Evolutionary conservation across 2,329 filamentous ascomycete genomes (phyloP).

Genomic region (Claviceps africana): DNA sequence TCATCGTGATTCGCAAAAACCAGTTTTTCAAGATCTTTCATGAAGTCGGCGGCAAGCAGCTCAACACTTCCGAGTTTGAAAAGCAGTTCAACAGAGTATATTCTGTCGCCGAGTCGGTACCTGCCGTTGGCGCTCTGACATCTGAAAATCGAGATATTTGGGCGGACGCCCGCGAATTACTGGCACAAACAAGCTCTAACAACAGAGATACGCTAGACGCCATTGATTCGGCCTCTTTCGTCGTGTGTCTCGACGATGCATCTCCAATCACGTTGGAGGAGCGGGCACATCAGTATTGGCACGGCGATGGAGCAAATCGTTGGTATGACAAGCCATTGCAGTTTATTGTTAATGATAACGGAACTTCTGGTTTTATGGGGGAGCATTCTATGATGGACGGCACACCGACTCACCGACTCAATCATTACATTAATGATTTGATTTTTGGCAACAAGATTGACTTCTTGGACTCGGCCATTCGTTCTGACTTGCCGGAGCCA

Average conservation of each 20-base stretch:
- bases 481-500: constrained; percentile 75
- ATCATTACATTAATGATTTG: constrained; percentile 82
- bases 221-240: constrained; percentile 79
- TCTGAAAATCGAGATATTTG: constrained; percentile 88
- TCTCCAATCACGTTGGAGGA: constrained; percentile 87
- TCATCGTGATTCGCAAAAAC: constrained; percentile 86
- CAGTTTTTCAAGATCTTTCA: constrained; percentile 89
- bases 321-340: constrained; percentile 98
- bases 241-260: constrained; percentile 87
- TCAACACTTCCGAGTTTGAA: constrained; percentile 83
- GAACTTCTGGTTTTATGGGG: constrained; percentile 91
- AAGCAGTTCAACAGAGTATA: constrained; percentile 79
- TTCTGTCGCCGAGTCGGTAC: constrained; percentile 53
- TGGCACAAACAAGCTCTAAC: constrained; percentile 61
- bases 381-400: constrained; percentile 99
- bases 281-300: constrained; percentile 93
- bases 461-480: constrained; percentile 62
- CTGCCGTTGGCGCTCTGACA: constrained; percentile 73
- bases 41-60: constrained; percentile 66
- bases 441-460: constrained; percentile 94
- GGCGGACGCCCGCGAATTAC: constrained; percentile 65
- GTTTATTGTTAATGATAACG: constrained; percentile 97
- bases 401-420: constrained; percentile 90
- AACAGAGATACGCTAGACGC: constrained; percentile 67
- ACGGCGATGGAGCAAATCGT: constrained; percentile 86